Evolutionary conservation across 345 rosid species (phyloP), one percentile per base, ranked within the genome.

Genomic region (Boechera divaricarpa): DNA sequence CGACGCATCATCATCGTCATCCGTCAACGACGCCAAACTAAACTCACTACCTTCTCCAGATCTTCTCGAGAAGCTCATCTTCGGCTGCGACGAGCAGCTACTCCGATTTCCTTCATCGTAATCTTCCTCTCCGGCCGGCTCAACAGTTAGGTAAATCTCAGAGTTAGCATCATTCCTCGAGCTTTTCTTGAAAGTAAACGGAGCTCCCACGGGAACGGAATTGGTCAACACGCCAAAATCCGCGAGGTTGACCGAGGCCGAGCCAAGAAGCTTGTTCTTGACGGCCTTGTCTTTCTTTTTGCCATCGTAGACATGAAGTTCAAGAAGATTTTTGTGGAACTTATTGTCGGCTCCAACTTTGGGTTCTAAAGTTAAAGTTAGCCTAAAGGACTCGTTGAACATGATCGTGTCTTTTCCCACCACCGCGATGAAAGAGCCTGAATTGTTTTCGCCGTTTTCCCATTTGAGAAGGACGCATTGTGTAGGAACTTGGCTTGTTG

Each of bases 251-350:
- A 92, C 78, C 56, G 78, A 75, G 10, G 98, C 91, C 2, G 95
- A 83, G 55, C 97, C 98, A 84, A 92, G 76, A 21, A 86, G 83
- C 67, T 88, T 95, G 82, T 93, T 86, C 86, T 92, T 94, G 45
- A 76, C 86, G 0, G 68, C 81, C 73, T 77, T 90, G 70, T 77
- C 90, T 82, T 83, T 87, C 74, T 84, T 87, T 58, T 86, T 83
- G 47, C 84, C 83, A 48, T 94, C 97, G 73, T 83, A 92, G 79
- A 94, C 84, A 79, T 79, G 60, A 35, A 94, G 87, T 48, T 94
- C 91, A 4, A 94, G 69, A 67, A 66, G 83, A 67, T 92, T 94
- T 81, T 90, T 94, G 73, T 84, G 93, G 70, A 85, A 94, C 80
- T 79, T 74, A 10, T 82, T 77, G 41, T 83, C 84, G 18, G 77